phyloP scores from a whole-genome alignment of 2,329 filamentous ascomycete species.

The Trichoderma sp. region DNA sequence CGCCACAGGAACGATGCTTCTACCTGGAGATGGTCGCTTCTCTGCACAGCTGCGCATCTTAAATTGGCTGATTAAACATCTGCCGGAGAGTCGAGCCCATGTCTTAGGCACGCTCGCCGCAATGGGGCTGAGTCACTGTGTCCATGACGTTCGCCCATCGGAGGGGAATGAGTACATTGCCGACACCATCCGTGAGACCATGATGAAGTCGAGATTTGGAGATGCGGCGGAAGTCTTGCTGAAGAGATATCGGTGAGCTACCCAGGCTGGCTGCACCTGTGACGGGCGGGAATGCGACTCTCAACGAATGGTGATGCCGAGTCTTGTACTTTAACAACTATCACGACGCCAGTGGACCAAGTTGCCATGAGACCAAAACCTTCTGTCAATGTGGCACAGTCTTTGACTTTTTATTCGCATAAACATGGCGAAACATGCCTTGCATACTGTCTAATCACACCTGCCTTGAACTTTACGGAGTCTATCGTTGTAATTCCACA shows the following conservation, averaged over 20 bases:
- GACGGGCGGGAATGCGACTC: neutral
- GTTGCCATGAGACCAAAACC: neutral
- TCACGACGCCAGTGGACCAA: neutral
- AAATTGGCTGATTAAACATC: neutral
- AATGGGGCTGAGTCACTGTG: neutral
- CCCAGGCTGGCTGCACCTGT: neutral
- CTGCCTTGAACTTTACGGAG: neutral
- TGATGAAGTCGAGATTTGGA: neutral
- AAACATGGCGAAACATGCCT: neutral
- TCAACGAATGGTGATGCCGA: neutral
- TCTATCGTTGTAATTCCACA: neutral
- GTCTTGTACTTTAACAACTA: neutral
- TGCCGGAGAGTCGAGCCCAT: neutral
- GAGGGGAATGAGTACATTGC: slow-evolving; percentile 5
- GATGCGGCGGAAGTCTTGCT: neutral
- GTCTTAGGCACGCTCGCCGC: neutral
- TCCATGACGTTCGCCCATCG: neutral
- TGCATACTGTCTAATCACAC: neutral
- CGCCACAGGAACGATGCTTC: neutral
- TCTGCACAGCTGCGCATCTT: neutral
- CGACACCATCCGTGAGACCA: neutral
- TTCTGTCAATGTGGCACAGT: neutral
- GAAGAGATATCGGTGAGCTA: neutral
- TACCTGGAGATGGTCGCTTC: slow-evolving; percentile 1
- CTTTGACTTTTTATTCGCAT: neutral